phyloP scores from a whole-genome alignment of 148 eudicot species.

The Nyssa sinensis region DNA sequence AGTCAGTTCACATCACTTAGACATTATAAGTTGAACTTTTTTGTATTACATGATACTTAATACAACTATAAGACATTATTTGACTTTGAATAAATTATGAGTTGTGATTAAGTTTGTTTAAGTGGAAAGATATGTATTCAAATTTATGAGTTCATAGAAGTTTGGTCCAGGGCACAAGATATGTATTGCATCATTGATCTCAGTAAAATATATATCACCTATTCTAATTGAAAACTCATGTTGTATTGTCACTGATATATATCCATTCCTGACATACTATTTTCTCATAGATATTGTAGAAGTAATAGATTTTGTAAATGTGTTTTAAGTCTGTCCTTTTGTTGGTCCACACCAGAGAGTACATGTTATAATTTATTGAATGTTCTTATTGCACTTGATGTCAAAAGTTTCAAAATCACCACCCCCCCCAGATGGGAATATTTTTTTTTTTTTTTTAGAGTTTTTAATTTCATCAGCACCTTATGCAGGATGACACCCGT shows the following conservation, averaged over 20 bases:
- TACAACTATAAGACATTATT: no score
- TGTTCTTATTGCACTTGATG: background rate
- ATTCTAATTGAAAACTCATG: no score
- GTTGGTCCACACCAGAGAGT: background rate
- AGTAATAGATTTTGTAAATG: background rate
- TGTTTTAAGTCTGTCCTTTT: background rate
- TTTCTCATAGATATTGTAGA: background rate
- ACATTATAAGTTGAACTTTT: no score
- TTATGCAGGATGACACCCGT: slow-evolving; percentile 62
- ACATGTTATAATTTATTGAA: background rate
- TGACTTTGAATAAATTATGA: no score
- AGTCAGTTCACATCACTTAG: no score
- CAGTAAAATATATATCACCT: background rate
- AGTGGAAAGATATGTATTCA: background rate
- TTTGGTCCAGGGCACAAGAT: background rate
- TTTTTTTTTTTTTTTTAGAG: background rate
- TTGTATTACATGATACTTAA: no score
- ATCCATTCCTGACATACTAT: background rate
- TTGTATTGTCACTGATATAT: background rate
- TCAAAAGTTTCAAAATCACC: background rate
- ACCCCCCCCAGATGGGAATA: background rate
- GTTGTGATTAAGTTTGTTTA: no score
- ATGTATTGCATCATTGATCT: background rate
- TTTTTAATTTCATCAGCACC: slow-evolving; percentile 4
- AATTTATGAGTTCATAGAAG: background rate